These are phyloP conservation scores for Onygenales sp. DNA, from an alignment of 2,329 filamentous ascomycete genomes.

Conservation along the genomic window DNA sequence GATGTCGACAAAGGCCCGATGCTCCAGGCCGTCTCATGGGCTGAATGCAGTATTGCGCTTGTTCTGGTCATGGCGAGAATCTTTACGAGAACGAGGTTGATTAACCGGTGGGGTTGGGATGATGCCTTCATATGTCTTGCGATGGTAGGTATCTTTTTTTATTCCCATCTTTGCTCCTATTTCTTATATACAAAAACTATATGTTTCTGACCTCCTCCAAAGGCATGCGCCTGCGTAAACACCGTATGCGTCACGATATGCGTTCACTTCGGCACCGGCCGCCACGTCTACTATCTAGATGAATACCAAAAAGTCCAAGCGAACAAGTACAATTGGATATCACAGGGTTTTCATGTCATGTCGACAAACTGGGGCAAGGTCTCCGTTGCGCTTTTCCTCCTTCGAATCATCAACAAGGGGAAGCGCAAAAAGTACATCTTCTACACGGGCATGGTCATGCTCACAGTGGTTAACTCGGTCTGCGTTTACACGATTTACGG, in stretches of 20 bases:
- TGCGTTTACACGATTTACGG: constrained; percentile 7
- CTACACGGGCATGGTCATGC: constrained; percentile 4
- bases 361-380: constrained; percentile 11
- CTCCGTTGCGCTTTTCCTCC: constrained; percentile 8
- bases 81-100: constrained; percentile 5
- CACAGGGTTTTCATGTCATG: constrained; percentile 9
- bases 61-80: constrained; percentile 6
- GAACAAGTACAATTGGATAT: constrained; percentile 10
- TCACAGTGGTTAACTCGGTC: constrained; percentile 6
- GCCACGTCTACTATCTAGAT: constrained; percentile 6
- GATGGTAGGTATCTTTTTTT: constrained; percentile 5
- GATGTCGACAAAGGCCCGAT: constrained; percentile 6
- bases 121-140: constrained; percentile 9
- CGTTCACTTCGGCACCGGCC: constrained; percentile 6
- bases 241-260: constrained; percentile 5
- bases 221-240: constrained; percentile 3
- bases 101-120: constrained; percentile 8
- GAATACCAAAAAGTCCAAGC: constrained; percentile 4
- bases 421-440: constrained; percentile 4
- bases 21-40: constrained; percentile 8
- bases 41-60: constrained; percentile 7
- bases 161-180: neutral
- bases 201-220: neutral
- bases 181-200: neutral
- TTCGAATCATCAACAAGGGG: constrained; percentile 7